Evolutionary conservation across 495 filamentous ascomycete genomes (phyloP).

Genomic region (Aspergillus affinis): DNA sequence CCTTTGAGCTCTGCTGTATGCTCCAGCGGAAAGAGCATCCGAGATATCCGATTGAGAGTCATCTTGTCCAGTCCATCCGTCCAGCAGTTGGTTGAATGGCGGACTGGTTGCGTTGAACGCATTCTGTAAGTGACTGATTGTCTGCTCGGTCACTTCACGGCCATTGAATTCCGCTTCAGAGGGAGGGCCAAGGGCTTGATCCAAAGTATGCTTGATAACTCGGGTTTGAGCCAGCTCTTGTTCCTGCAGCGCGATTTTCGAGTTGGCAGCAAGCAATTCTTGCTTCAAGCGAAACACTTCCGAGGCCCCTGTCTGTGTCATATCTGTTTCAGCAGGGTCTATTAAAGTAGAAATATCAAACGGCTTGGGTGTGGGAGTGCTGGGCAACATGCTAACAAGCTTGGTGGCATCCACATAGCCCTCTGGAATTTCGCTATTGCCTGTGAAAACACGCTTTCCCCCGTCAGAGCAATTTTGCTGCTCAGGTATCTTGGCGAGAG

Average conservation of each 20-base stretch:
- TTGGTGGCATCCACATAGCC: constrained; percentile 44
- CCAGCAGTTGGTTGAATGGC: constrained; percentile 52
- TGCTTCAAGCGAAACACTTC: constrained; percentile 61
- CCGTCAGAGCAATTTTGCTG: constrained; percentile 59
- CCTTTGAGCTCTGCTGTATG: constrained; percentile 59
- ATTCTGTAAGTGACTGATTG: constrained; percentile 52
- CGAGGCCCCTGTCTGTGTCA: constrained; percentile 32
- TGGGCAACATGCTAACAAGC: constrained; percentile 52
- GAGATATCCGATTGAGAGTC: constrained; percentile 64
- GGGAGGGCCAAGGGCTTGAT: constrained; percentile 66
- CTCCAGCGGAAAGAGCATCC: constrained; percentile 59
- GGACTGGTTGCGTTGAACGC: constrained; percentile 54
- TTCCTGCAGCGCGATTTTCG: constrained; percentile 77
- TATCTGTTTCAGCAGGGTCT: constrained; percentile 16
- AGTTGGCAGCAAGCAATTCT: constrained; percentile 76
- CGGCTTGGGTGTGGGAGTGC: constrained; percentile 57
- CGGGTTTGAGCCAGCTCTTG: constrained; percentile 80
- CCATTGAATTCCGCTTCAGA: constrained; percentile 54
- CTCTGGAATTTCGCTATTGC: constrained; percentile 26
- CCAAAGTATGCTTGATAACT: constrained; percentile 70
- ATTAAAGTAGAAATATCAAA: constrained; percentile 39
- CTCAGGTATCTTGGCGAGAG: constrained; percentile 65
- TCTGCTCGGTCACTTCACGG: constrained; percentile 53
- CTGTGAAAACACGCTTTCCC: constrained; percentile 50
- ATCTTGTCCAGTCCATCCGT: constrained; percentile 64